These are phyloP conservation scores for Agaricus sinodeliciosus DNA, from an alignment of 768 basidiomycete genomes.

Conservation along the genomic window DNA sequence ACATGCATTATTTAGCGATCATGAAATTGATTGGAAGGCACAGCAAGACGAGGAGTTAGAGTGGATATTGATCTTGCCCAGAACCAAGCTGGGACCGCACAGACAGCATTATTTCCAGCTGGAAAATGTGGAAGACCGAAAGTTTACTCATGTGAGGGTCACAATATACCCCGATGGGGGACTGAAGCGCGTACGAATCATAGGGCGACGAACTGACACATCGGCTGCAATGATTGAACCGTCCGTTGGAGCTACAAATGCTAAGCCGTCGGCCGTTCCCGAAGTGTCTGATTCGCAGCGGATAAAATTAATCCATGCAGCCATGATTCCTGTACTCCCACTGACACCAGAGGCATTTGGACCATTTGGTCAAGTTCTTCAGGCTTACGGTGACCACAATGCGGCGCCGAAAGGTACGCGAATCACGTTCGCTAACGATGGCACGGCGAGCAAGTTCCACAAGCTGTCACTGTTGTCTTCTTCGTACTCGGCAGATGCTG, in stretches of 20 bases:
- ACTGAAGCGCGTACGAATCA: constrained; percentile 83
- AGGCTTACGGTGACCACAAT: constrained; percentile 68
- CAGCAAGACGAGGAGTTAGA: constrained; percentile 31
- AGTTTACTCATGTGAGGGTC: constrained; percentile 79
- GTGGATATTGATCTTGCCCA: constrained; percentile 73
- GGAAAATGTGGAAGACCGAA: constrained; percentile 47
- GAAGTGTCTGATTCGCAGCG: not conserved
- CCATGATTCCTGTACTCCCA: constrained; percentile 49
- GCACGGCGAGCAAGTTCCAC: constrained; percentile 90
- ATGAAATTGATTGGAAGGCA: constrained; percentile 31
- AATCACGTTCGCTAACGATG: constrained; percentile 81
- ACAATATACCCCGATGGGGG: constrained; percentile 96
- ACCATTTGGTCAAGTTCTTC: constrained; percentile 86
- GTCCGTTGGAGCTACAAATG: not conserved
- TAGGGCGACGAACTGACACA: constrained; percentile 44
- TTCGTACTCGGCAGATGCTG: constrained; percentile 52
- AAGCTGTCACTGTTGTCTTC: constrained; percentile 69
- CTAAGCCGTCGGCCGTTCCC: not conserved
- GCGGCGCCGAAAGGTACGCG: constrained; percentile 63
- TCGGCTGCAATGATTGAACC: constrained; percentile 3
- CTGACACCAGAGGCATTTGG: constrained; percentile 84
- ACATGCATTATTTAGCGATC: constrained; percentile 44
- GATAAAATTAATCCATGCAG: constrained; percentile 11
- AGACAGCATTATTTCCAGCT: constrained; percentile 86
- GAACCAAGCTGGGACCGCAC: constrained; percentile 83